Conservation (phyloP, 192 early-diverging fungal species). For the Physocladia obscura region DNA sequence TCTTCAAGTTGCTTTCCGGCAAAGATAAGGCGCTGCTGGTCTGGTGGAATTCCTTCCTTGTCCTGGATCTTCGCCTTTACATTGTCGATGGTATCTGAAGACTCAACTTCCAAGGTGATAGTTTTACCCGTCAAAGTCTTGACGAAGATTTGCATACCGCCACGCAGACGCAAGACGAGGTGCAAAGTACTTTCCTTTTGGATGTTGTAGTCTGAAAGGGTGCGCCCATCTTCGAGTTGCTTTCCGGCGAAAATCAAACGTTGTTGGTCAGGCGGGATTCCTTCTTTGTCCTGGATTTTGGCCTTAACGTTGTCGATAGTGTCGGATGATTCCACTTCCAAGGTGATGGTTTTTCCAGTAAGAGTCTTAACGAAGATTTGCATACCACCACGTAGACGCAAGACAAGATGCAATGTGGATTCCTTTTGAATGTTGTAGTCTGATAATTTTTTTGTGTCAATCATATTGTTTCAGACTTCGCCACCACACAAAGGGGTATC, state of each 20-base stretch:
- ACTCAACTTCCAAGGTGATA: conserved; percentile 73
- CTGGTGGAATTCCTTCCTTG: conserved; percentile 73
- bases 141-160: conserved; percentile 72
- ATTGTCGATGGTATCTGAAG: conserved; percentile 75
- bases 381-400: conserved; percentile 60
- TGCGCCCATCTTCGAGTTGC: conserved; percentile 73
- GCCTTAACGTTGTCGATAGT: conserved; percentile 77
- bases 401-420: conserved; percentile 70
- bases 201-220: conserved; percentile 70
- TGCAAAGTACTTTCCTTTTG: conserved; percentile 70
- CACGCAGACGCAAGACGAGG: conserved; percentile 56
- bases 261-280: conserved; percentile 75
- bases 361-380: conserved; percentile 84
- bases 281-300: conserved; percentile 79
- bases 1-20: conserved; percentile 78
- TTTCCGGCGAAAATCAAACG: conserved; percentile 78
- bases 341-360: conserved; percentile 85
- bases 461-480: conserved; percentile 72
- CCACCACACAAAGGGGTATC: background rate
- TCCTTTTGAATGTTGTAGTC: conserved; percentile 76
- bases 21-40: conserved; percentile 79
- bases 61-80: conserved; percentile 80
- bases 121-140: conserved; percentile 79
- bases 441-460: conserved; percentile 64
- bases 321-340: conserved; percentile 76